phyloP scores from a whole-genome alignment of 2,329 filamentous ascomycete genomes.

The Aspergillus costaricaensis region DNA sequence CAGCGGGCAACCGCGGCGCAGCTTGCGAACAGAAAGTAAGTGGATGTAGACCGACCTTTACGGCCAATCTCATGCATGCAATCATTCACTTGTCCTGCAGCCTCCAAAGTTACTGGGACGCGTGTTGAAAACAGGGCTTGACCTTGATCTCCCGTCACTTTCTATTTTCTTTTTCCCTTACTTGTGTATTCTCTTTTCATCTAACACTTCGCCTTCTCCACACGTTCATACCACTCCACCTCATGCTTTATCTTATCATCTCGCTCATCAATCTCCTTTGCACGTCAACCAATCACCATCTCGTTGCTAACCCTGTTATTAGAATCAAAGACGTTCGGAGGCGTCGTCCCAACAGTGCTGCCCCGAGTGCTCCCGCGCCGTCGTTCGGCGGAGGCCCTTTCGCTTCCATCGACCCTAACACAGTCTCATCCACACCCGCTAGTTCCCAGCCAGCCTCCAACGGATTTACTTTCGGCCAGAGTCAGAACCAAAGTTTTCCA shows the following conservation, averaged over 20 bases:
- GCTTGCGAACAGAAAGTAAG: slow-evolving; percentile 58
- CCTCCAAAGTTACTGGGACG: slow-evolving; percentile 7
- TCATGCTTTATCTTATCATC: not conserved
- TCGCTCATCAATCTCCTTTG: not conserved
- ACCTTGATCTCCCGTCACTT: not conserved
- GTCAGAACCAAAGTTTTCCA: slow-evolving; percentile 40
- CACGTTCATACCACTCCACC: not conserved
- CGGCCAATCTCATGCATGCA: slow-evolving; percentile 16
- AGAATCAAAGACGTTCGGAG: slow-evolving; percentile 31
- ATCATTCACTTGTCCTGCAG: slow-evolving; percentile 12
- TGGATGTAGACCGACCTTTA: slow-evolving; percentile 31
- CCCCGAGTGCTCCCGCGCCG: slow-evolving; percentile 19
- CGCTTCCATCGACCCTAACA: slow-evolving; percentile 33
- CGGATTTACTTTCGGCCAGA: slow-evolving; percentile 39
- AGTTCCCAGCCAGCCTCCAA: slow-evolving; percentile 27
- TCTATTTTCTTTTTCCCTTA: not conserved
- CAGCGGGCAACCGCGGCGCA: slow-evolving; percentile 57
- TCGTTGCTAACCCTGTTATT: slow-evolving; percentile 11
- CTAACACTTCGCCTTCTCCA: not conserved
- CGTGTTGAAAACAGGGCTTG: not conserved
- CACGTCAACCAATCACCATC: not conserved
- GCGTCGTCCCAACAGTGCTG: slow-evolving; percentile 27
- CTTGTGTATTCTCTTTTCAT: not conserved
- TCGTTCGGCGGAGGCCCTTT: slow-evolving; percentile 31
- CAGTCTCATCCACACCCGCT: slow-evolving; percentile 25